Evolutionary conservation across 2,329 filamentous ascomycete genomes (phyloP).

Genomic region (Calonectria hawksworthii): DNA sequence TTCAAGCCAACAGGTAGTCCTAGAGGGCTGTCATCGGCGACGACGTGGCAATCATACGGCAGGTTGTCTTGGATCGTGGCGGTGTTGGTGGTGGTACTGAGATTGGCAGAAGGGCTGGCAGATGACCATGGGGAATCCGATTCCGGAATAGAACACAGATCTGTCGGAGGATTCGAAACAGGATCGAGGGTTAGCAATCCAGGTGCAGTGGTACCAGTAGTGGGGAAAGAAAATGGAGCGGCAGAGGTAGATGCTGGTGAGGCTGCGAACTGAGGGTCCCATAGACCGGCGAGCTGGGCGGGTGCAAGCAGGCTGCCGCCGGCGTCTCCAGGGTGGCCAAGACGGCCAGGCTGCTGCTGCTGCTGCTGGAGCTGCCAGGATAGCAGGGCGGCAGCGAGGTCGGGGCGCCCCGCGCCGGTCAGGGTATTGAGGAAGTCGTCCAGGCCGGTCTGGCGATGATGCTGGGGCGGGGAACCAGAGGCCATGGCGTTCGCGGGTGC

Average conservation of each 20-base stretch:
- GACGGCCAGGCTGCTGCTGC: no score
- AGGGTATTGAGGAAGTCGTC: neutral
- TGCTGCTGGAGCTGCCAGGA: neutral
- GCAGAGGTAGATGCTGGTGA: neutral
- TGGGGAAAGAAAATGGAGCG: neutral
- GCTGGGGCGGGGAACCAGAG: neutral
- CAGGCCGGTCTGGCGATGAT: neutral
- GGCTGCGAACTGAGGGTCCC: neutral
- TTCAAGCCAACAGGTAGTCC: neutral
- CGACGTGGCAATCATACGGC: neutral
- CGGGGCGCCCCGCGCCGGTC: no score
- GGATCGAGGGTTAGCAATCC: fast-evolving
- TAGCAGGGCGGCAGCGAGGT: neutral
- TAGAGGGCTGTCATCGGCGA: neutral
- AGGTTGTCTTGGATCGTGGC: neutral
- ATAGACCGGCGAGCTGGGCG: neutral
- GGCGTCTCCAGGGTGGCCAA: no score
- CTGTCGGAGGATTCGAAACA: neutral
- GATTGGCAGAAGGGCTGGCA: neutral
- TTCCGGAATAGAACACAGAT: neutral
- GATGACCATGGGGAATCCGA: neutral
- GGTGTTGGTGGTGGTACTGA: neutral
- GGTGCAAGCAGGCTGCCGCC: no score
- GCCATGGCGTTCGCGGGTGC: neutral
- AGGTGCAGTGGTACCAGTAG: neutral